Percentiles rank a stretch among this genome's conserved stretches.
These are phyloP conservation scores for Emmonsiellopsis sp. DNA, from an alignment of 2,329 filamentous ascomycete genomes.

Conservation along the genomic window DNA sequence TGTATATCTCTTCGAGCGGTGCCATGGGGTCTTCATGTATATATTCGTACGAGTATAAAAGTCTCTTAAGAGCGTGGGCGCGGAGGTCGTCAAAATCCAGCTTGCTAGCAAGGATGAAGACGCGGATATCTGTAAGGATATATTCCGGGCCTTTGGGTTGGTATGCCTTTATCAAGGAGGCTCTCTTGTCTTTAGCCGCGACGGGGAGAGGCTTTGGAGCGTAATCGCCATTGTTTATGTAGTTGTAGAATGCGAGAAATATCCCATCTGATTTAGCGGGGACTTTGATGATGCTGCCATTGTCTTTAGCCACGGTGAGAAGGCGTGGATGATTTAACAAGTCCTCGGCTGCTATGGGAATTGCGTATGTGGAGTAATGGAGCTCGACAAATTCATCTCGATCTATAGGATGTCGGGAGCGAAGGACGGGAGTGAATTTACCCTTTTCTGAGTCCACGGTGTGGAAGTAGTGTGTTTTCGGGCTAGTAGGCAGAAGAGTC, in stretches of 20 bases:
- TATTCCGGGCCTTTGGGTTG: conserved; percentile 3
- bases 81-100: conserved; percentile 8
- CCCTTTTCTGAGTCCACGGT: conserved; percentile 5
- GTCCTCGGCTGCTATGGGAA: conserved; percentile 7
- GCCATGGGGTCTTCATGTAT: conserved; percentile 6
- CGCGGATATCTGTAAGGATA: conserved; percentile 8
- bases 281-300: conserved; percentile 2
- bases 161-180: conserved; percentile 4
- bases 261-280: conserved; percentile 2
- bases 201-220: conserved; percentile 5
- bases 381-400: conserved; percentile 9
- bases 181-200: conserved; percentile 4
- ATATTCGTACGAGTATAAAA: conserved; percentile 7
- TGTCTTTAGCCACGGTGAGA: background rate
- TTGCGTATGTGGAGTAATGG: conserved; percentile 7
- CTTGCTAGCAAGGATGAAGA: conserved; percentile 11
- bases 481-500: conserved; percentile 2
- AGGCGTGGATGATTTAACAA: conserved; percentile 5
- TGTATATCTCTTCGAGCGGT: conserved; percentile 10
- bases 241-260: conserved; percentile 11
- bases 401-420: conserved; percentile 4
- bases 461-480: conserved; percentile 11
- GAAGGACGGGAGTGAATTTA: conserved; percentile 7
- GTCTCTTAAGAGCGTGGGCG: conserved; percentile 6
- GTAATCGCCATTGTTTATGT: conserved; percentile 10